Conservation (phyloP, 441 rosid genomes). For the Brassica hybrid region DNA sequence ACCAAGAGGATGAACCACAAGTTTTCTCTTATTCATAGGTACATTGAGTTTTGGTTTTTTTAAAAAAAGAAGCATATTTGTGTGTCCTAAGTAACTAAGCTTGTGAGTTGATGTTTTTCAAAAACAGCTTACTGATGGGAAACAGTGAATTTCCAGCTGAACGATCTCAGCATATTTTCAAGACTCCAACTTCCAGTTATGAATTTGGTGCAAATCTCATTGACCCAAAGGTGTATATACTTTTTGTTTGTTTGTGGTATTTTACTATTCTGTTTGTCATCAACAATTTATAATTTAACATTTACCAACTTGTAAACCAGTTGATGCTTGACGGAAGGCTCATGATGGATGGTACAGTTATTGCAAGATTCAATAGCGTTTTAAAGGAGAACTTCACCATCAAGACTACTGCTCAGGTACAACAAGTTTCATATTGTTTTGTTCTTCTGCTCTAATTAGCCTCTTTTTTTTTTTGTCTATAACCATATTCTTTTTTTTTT, state of each 20-base stretch:
- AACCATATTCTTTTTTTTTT: not conserved
- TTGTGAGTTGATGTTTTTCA: conserved; percentile 21
- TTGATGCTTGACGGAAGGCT: conserved; percentile 79
- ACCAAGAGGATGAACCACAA: conserved; percentile 76
- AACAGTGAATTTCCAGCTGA: conserved; percentile 81
- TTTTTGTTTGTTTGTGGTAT: conserved; percentile 1
- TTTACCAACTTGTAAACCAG: conserved; percentile 45
- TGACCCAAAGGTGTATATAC: conserved; percentile 66
- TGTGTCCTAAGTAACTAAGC: conserved; percentile 11
- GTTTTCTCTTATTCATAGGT: conserved; percentile 83
- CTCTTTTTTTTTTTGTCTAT: not conserved
- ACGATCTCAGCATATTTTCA: conserved; percentile 61
- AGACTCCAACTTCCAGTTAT: conserved; percentile 81
- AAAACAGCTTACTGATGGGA: conserved; percentile 80
- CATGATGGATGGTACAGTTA: conserved; percentile 83
- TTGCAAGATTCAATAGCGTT: conserved; percentile 83
- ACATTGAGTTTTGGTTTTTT: not conserved
- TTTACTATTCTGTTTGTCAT: not conserved
- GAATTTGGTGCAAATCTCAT: conserved; percentile 86
- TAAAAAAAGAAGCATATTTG: not conserved
- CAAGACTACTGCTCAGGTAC: conserved; percentile 84
- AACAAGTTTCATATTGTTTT: not conserved
- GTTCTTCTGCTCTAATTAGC: not conserved
- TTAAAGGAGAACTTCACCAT: conserved; percentile 69
- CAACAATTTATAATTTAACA: conserved; percentile 9